These are phyloP conservation scores for Striga hermonthica DNA, from an alignment of 305 asterid genomes.

Conservation along the genomic window DNA sequence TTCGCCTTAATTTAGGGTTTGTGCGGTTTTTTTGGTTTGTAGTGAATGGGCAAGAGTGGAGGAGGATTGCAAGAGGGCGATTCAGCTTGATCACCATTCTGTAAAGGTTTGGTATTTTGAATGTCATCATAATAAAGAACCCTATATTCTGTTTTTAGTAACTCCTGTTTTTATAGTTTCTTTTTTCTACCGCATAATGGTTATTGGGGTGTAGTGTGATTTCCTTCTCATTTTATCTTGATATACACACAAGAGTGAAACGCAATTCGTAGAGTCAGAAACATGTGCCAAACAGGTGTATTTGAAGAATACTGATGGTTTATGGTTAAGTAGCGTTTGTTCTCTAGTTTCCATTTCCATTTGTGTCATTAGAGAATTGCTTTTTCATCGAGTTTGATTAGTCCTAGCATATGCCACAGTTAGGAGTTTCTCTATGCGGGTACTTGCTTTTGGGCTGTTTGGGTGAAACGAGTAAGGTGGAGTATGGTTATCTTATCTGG, in stretches of 20 bases:
- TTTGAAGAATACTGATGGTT: slow-evolving; percentile 17
- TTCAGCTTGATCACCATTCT: slow-evolving; percentile 75
- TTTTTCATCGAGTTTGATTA: background rate
- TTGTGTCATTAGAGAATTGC: background rate
- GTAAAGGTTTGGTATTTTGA: slow-evolving; percentile 49
- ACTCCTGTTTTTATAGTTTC: background rate
- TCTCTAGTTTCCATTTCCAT: background rate
- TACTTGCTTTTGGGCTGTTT: background rate
- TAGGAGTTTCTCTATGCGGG: background rate
- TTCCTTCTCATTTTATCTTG: background rate
- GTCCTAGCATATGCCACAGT: background rate
- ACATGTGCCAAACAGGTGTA: background rate
- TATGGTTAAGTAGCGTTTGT: slow-evolving; percentile 8
- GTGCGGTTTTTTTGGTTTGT: slow-evolving; percentile 24
- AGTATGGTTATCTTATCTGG: background rate
- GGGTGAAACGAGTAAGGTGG: slow-evolving; percentile 6
- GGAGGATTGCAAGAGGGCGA: slow-evolving; percentile 79
- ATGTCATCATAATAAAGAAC: background rate
- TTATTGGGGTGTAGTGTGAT: background rate
- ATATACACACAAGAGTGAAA: background rate
- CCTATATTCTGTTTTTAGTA: background rate
- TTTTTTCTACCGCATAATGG: slow-evolving; percentile 6
- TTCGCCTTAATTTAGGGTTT: slow-evolving; percentile 4
- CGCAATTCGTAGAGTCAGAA: background rate
- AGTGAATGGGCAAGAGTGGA: slow-evolving; percentile 88